Percentiles rank a stretch among this genome's conserved stretches.
Conservation (phyloP, 176 grass and related monocot genomes). For the Ensete ventricosum region DNA sequence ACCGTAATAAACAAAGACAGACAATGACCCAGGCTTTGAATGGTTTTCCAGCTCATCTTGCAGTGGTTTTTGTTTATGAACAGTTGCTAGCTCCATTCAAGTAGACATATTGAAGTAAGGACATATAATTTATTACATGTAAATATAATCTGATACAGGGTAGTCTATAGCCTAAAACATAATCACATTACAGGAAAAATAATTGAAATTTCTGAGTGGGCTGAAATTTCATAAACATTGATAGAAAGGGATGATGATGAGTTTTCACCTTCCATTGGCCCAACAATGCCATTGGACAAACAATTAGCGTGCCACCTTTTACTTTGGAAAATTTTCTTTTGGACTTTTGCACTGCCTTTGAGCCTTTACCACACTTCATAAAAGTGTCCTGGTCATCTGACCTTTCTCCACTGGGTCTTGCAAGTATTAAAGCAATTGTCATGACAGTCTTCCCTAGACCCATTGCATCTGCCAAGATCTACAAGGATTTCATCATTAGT, state of each 20-base stretch:
- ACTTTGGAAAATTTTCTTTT: constrained; percentile 6
- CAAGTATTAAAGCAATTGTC: constrained; percentile 83
- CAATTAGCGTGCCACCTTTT: constrained; percentile 74
- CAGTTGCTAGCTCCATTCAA: neutral
- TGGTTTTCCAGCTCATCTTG: constrained; percentile 83
- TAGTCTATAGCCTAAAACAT: neutral
- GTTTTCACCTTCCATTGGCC: constrained; percentile 82
- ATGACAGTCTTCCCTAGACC: constrained; percentile 95
- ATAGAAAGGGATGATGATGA: neutral
- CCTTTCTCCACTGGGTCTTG: constrained; percentile 43
- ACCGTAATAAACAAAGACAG: constrained; percentile 75
- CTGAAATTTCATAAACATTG: too few relatives aligned
- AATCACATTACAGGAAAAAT: too few relatives aligned
- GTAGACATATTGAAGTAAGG: neutral
- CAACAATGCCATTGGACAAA: constrained; percentile 78
- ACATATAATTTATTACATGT: neutral
- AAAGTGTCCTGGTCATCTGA: constrained; percentile 27
- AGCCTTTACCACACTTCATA: neutral
- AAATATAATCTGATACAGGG: neutral
- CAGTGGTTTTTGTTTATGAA: neutral
- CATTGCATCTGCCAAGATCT: constrained; percentile 95
- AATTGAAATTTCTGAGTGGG: too few relatives aligned
- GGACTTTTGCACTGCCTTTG: neutral
- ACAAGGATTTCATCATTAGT: constrained; percentile 20
- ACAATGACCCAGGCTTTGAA: constrained; percentile 50